These are phyloP conservation scores for Trichaptum fuscoviolaceum DNA, from an alignment of 768 basidiomycete species.

Conservation along the genomic window DNA sequence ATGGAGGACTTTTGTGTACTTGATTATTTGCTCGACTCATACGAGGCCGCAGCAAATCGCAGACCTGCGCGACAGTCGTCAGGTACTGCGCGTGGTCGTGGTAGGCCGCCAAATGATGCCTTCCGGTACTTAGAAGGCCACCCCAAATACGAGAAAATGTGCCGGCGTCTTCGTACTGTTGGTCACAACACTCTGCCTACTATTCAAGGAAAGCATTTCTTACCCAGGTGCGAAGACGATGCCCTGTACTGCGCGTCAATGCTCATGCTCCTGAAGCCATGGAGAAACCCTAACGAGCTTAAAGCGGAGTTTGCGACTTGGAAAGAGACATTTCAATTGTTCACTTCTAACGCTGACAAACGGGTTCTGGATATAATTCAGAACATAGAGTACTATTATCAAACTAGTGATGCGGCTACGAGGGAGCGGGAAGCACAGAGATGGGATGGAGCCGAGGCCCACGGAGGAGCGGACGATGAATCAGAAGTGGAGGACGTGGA, in stretches of 20 bases:
- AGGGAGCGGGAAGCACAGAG: conserved; percentile 8
- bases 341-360: conserved; percentile 6
- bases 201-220: conserved; percentile 29
- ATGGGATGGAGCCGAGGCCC: too few relatives aligned
- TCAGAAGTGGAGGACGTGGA: too few relatives aligned
- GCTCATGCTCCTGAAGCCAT: conserved; percentile 32
- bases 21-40: not conserved
- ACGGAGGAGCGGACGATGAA: too few relatives aligned
- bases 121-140: conserved; percentile 18
- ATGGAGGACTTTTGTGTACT: not conserved
- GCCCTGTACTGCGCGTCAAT: conserved; percentile 32
- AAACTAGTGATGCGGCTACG: conserved; percentile 18
- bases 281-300: conserved; percentile 25
- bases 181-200: conserved; percentile 31
- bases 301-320: conserved; percentile 17
- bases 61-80: not conserved
- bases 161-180: conserved; percentile 17
- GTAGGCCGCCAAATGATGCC: conserved; percentile 15
- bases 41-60: not conserved
- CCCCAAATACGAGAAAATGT: conserved; percentile 6
- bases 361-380: conserved; percentile 13
- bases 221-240: conserved; percentile 26
- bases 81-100: conserved; percentile 9
- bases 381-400: conserved; percentile 31
- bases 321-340: conserved; percentile 17